phyloP scores from a whole-genome alignment of 2,329 filamentous ascomycete species.

The Epichloe uncinata region DNA sequence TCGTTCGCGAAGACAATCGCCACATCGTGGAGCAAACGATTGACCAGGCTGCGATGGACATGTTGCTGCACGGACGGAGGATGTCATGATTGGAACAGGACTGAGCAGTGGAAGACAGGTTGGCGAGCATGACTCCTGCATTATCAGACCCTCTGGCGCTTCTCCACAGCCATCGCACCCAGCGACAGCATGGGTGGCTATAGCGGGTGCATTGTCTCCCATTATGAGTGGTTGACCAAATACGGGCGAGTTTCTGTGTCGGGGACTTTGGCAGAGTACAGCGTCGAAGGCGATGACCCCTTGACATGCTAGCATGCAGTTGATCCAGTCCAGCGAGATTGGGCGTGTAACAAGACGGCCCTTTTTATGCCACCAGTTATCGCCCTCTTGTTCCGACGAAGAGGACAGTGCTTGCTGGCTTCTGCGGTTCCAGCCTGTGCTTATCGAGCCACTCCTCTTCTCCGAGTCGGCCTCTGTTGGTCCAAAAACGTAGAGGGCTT shows the following conservation, averaged over 20 bases:
- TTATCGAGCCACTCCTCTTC: constrained; percentile 24
- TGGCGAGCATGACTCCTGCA: constrained; percentile 42
- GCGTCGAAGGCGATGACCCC: constrained; percentile 77
- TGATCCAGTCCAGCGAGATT: constrained; percentile 53
- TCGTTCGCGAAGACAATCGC: constrained; percentile 67
- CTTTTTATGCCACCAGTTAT: constrained; percentile 43
- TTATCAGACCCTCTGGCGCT: constrained; percentile 62
- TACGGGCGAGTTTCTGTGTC: constrained; percentile 49
- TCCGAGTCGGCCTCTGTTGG: constrained; percentile 25
- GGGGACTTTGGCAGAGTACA: constrained; percentile 66
- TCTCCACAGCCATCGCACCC: constrained; percentile 65
- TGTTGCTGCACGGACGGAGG: constrained; percentile 23
- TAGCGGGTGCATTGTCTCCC: constrained; percentile 28
- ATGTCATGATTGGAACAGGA: constrained; percentile 62
- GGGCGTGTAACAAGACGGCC: constrained; percentile 43
- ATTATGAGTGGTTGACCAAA: constrained; percentile 25
- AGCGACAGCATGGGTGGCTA: constrained; percentile 62
- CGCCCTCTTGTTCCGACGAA: constrained; percentile 26
- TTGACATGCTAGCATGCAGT: constrained; percentile 59
- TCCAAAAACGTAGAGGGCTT: constrained; percentile 75
- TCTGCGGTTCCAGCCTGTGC: constrained; percentile 46
- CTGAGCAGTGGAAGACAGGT: constrained; percentile 46
- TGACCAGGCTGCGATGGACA: constrained; percentile 18
- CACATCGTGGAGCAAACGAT: constrained; percentile 60
- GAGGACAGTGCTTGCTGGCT: constrained; percentile 42